phyloP scores from a whole-genome alignment of 768 basidiomycete genomes.

The Boletus sensibilis region DNA sequence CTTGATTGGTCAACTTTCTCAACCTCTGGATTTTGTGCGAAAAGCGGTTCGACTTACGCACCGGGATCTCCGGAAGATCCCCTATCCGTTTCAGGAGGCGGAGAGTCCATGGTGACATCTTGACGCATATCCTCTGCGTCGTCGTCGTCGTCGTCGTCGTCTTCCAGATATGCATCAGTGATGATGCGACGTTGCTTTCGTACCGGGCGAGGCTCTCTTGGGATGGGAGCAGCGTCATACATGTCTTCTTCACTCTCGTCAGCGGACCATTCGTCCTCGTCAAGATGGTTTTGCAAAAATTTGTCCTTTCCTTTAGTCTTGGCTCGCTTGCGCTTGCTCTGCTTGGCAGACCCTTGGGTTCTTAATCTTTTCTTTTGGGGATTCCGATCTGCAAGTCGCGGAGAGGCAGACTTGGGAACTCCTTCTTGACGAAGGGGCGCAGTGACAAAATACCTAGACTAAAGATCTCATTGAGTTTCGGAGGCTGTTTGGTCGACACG shows the following conservation, averaged over 20 bases:
- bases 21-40: neutral
- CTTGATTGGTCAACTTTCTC: conserved; percentile 1
- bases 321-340: conserved; percentile 30
- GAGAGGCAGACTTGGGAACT: conserved; percentile 15
- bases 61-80: neutral
- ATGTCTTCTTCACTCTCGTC: conserved; percentile 22
- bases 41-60: conserved; percentile 4
- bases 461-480: neutral
- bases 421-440: conserved; percentile 25
- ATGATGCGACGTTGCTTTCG: conserved; percentile 31
- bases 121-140: conserved; percentile 2
- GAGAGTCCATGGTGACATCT: conserved; percentile 21
- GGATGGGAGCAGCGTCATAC: conserved; percentile 10
- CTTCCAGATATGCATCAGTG: conserved; percentile 27
- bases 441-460: conserved; percentile 45
- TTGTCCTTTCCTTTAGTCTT: conserved; percentile 42
- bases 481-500: neutral
- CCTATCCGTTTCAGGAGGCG: neutral
- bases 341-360: conserved; percentile 7
- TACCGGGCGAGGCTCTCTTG: conserved; percentile 28
- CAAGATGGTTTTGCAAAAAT: conserved; percentile 25
- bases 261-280: conserved; percentile 22
- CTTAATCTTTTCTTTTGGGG: conserved; percentile 24
- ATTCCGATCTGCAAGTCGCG: neutral
- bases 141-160: conserved; percentile 22